Evolutionary conservation across 352 stramenopile species (phyloP).

Genomic region (Globisporangium emineosum): DNA sequence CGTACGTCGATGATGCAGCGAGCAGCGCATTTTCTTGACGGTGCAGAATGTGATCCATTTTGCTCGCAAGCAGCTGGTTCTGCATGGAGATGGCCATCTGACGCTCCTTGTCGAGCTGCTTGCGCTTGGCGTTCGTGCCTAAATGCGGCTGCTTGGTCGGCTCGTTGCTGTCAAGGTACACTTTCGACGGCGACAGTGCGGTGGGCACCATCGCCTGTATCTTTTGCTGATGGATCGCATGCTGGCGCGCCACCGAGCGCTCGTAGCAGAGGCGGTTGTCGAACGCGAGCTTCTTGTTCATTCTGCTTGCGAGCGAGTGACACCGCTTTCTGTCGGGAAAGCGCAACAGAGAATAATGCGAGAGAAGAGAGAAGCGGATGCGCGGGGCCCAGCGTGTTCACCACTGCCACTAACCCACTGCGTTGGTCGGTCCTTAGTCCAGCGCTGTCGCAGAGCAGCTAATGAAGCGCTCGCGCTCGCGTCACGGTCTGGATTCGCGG

Average conservation of each 20-base stretch:
- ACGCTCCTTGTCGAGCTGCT: constrained; percentile 57
- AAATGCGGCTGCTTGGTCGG: constrained; percentile 45
- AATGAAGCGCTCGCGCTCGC: not conserved
- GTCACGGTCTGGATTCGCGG: not conserved
- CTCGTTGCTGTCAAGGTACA: constrained; percentile 59
- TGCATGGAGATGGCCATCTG: constrained; percentile 61
- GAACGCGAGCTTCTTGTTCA: constrained; percentile 79
- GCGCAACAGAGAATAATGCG: not conserved
- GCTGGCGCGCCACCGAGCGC: constrained; percentile 59
- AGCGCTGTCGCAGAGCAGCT: not conserved
- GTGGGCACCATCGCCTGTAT: constrained; percentile 59
- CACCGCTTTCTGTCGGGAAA: not conserved
- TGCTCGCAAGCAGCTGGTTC: constrained; percentile 67
- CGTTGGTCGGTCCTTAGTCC: not conserved
- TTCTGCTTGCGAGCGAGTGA: constrained; percentile 15
- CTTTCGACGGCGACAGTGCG: constrained; percentile 51
- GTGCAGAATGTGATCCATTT: constrained; percentile 70
- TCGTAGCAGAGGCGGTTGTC: constrained; percentile 84
- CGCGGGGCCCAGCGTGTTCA: not conserved
- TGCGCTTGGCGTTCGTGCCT: constrained; percentile 49
- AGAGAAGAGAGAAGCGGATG: not conserved
- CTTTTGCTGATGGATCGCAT: constrained; percentile 64
- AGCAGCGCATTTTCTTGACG: constrained; percentile 61
- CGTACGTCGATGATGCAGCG: constrained; percentile 27
- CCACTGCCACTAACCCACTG: constrained; percentile 1